Percentiles rank a stretch among this genome's conserved stretches.
Conservation (phyloP, 352 stramenopile genomes). For the Pythium insidiosum region DNA sequence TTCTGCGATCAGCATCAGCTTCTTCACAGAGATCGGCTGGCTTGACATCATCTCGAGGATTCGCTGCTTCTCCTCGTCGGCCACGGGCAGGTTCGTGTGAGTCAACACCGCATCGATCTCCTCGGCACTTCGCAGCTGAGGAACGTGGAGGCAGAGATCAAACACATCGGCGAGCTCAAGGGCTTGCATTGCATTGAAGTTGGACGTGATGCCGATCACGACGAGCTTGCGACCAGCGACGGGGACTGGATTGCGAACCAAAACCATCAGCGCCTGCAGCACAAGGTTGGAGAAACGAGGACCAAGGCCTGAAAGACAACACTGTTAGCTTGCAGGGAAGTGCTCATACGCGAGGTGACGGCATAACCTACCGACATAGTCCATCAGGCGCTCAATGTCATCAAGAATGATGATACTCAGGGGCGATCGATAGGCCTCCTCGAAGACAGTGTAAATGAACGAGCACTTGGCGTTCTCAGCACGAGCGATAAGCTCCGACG, state of each 20-base stretch:
- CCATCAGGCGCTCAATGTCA: conserved; percentile 99
- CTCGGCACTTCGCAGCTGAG: conserved; percentile 84
- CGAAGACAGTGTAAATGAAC: conserved; percentile 92
- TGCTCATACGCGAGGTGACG: conserved; percentile 7
- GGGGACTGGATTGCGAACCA: conserved; percentile 96
- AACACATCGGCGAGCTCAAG: conserved; percentile 94
- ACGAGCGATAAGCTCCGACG: conserved; percentile 96
- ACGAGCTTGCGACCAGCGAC: conserved; percentile 92
- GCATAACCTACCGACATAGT: conserved; percentile 82
- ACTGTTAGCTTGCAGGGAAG: too few relatives aligned
- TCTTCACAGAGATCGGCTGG: conserved; percentile 97
- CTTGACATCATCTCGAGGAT: conserved; percentile 66
- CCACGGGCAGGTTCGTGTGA: conserved; percentile 75
- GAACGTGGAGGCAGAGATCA: conserved; percentile 90
- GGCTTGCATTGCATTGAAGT: conserved; percentile 87
- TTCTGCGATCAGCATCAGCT: conserved; percentile 95
- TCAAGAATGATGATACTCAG: conserved; percentile 99
- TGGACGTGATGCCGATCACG: conserved; percentile 94
- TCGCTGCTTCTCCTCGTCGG: conserved; percentile 48
- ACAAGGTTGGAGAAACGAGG: conserved; percentile 98
- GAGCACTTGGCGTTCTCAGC: conserved; percentile 92
- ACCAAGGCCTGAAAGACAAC: conserved; percentile 68
- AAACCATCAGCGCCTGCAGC: conserved; percentile 97
- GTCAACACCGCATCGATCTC: conserved; percentile 85
- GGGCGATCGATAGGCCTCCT: conserved; percentile 97